A percentile compares a stretch with the other conserved stretches of the same genome.
Evolutionary conservation across 2,329 filamentous ascomycete species (phyloP).

Genomic region (Phaeomoniella chlamydospora): DNA sequence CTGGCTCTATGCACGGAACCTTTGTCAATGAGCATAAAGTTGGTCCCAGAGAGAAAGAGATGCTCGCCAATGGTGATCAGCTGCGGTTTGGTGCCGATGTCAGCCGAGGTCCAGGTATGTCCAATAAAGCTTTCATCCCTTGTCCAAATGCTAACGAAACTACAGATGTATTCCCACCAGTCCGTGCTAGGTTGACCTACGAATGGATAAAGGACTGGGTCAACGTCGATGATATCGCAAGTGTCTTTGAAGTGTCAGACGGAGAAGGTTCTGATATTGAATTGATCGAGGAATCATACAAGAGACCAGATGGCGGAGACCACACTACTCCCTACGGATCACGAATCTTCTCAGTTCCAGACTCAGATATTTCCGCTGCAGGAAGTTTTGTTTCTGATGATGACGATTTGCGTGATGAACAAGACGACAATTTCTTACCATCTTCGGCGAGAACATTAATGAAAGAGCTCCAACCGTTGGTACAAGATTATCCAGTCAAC

Average conservation of each 20-base stretch:
- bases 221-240: slow-evolving; percentile 1
- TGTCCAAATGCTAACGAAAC: slow-evolving; percentile 1
- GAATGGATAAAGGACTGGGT: slow-evolving; percentile 13
- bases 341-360: slow-evolving; percentile 7
- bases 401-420: slow-evolving; percentile 4
- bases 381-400: slow-evolving; percentile 4
- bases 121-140: not conserved
- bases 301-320: slow-evolving; percentile 3
- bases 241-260: not conserved
- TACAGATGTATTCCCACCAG: slow-evolving; percentile 17
- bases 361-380: slow-evolving; percentile 7
- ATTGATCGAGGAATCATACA: slow-evolving; percentile 7
- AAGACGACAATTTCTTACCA: slow-evolving; percentile 5
- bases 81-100: slow-evolving; percentile 36
- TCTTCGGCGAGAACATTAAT: slow-evolving; percentile 1
- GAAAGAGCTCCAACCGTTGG: not conserved
- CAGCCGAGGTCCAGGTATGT: slow-evolving; percentile 28
- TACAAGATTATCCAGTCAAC: not conserved
- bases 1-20: slow-evolving; percentile 49
- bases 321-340: not conserved
- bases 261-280: slow-evolving; percentile 5
- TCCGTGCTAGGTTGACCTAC: slow-evolving; percentile 15
- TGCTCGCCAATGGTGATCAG: slow-evolving; percentile 19
- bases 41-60: slow-evolving; percentile 11
- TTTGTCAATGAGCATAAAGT: slow-evolving; percentile 34